phyloP scores from a whole-genome alignment of 2,329 filamentous ascomycete genomes.

The Calonectria fujianensis region DNA sequence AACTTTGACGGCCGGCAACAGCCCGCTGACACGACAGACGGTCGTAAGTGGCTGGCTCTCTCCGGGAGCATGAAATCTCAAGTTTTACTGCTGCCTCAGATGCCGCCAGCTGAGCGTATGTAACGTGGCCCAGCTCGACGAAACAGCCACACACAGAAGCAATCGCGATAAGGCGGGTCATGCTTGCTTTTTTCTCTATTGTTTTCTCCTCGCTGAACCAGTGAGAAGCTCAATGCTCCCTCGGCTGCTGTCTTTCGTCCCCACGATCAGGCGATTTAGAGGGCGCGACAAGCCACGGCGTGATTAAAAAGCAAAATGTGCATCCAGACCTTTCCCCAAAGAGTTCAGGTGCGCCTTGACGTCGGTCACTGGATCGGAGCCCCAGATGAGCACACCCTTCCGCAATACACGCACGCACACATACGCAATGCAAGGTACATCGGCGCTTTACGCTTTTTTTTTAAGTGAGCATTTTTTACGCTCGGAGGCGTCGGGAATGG shows the following conservation, averaged over 20 bases:
- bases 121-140: conserved; percentile 17
- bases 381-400: conserved; percentile 15
- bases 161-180: conserved; percentile 9
- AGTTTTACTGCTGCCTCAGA: conserved; percentile 33
- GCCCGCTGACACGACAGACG: background rate
- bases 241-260: conserved; percentile 41
- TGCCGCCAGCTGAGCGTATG: conserved; percentile 9
- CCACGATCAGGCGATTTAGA: conserved; percentile 46
- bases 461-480: conserved; percentile 21
- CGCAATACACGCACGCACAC: background rate
- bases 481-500: conserved; percentile 33
- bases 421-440: conserved; percentile 35
- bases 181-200: conserved; percentile 2
- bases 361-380: conserved; percentile 12
- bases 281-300: conserved; percentile 42
- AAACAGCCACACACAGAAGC: conserved; percentile 25
- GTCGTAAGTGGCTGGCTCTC: conserved; percentile 23
- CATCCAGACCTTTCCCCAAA: conserved; percentile 26
- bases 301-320: conserved; percentile 49
- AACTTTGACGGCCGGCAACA: background rate
- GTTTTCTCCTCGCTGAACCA: background rate
- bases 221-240: conserved; percentile 22
- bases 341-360: conserved; percentile 38
- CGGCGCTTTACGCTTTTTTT: conserved; percentile 9
- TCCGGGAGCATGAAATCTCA: conserved; percentile 8